Base-by-base conservation (phyloP, 2,329 filamentous ascomycete genomes). In the Neurospora sp. region DNA sequence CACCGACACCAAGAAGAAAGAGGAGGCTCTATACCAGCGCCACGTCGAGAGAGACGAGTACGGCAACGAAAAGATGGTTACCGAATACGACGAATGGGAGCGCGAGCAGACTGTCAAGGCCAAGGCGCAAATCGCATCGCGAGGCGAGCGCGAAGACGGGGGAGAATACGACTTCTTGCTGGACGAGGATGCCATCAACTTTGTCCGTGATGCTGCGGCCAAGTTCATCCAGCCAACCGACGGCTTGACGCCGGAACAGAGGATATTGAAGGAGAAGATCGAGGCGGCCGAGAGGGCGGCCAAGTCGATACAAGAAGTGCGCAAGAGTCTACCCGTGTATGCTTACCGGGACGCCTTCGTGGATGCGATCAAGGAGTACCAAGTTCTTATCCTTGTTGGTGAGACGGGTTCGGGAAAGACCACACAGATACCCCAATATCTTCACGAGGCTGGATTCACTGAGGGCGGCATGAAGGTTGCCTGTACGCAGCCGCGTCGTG, bases 341-440 rank as follows among this genome's bases (percentile, higher is more conserved):
- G 86, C 90, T 65, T 98, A 95, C 76, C 87, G 93, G 33, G 91
- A 97, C 52, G 85, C 95, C 73, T 91, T 99, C 69, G 84, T 99
- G 28, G 87, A 89, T n/a, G 96, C 96, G 0, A 84, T 98, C n/a
- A 87, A 89, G 40, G 84, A 96, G 68, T 90, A 94, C 74, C 96
- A 97, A 76, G 88, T 97, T 15, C 81, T 99, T 11, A 93, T 99
- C 70, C 90, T 99, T 69, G 93, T 97, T 1, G 96, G 93, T 77
- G 94, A 98, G 79, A 99, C 96, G 0, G 96, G 96, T 68, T 93
- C 90, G 74, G 96, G 96, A 75, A 99, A 99, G 81, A 97, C 95
- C 0, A 99, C 96, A 0, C 96, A 99, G 78, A 82, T 98, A 17
- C 93, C 95, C 0, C 96, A 98, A 77, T 99, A 97, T 77, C 85